Conservation (phyloP, 2,329 filamentous ascomycete species). For the Hansfordia pulvinata region DNA sequence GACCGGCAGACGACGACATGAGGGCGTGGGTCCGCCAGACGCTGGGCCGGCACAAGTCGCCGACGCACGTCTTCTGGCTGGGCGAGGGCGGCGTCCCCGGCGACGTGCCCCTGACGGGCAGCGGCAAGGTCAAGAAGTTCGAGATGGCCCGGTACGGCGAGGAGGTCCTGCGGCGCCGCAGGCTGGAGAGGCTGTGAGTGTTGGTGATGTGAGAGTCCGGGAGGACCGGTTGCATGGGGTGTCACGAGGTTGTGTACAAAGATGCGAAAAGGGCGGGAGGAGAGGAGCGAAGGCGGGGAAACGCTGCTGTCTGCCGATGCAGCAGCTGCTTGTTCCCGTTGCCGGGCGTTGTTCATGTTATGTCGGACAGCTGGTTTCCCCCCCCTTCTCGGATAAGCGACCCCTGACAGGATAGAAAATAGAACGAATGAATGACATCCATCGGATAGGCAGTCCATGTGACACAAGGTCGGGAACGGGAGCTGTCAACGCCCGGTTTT, state of each 20-base stretch:
- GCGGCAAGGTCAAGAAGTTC: conserved; percentile 58
- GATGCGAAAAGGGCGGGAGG: not conserved
- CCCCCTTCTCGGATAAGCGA: too few species aligned
- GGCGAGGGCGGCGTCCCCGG: conserved; percentile 43
- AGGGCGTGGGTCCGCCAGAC: conserved; percentile 46
- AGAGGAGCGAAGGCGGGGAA: too few species aligned
- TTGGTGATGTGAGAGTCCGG: not conserved
- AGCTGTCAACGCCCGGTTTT: too few species aligned
- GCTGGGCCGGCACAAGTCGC: conserved; percentile 55
- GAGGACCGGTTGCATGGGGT: not conserved
- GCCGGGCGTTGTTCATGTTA: too few species aligned
- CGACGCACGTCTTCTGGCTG: conserved; percentile 63
- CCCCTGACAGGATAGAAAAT: too few species aligned
- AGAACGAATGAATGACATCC: too few species aligned
- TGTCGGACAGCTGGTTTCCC: too few species aligned
- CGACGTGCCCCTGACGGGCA: conserved; percentile 52
- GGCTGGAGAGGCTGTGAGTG: conserved; percentile 28
- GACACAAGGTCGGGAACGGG: too few species aligned
- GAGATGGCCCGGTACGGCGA: conserved; percentile 44
- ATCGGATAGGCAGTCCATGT: too few species aligned
- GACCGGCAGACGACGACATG: conserved; percentile 39
- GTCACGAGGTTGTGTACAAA: conserved; percentile 14
- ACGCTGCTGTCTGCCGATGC: too few species aligned
- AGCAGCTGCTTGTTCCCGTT: too few species aligned
- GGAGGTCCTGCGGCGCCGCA: conserved; percentile 34